Evolutionary conservation across 768 basidiomycete genomes (phyloP).

Genomic region (Coprinopsis cinerea): DNA sequence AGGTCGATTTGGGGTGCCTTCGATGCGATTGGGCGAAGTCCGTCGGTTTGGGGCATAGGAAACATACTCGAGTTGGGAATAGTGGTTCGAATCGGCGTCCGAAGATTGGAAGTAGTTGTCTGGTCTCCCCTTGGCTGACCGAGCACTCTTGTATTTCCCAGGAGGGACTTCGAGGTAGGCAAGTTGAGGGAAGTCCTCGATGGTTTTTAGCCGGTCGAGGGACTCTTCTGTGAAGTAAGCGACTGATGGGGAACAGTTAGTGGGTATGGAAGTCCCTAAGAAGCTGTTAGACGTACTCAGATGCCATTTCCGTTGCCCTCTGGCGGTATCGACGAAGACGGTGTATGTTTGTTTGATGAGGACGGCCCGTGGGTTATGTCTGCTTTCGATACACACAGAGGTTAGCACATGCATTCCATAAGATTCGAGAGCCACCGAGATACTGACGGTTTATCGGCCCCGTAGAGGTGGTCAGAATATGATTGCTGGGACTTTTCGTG

Average conservation of each 20-base stretch:
- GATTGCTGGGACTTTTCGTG: conserved; percentile 59
- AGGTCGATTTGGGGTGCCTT: conserved; percentile 15
- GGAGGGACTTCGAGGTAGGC: conserved; percentile 51
- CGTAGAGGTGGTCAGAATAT: conserved; percentile 43
- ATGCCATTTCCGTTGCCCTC: conserved; percentile 76
- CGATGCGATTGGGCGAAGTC: conserved; percentile 17
- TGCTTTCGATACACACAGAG: conserved; percentile 13
- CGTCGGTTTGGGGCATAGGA: conserved; percentile 30
- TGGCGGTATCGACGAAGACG: conserved; percentile 62
- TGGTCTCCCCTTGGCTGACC: conserved; percentile 53
- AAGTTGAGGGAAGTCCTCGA: conserved; percentile 57
- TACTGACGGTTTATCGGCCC: conserved; percentile 22
- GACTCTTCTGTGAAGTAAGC: conserved; percentile 78
- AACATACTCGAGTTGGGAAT: conserved; percentile 40
- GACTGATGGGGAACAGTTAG: conserved; percentile 33
- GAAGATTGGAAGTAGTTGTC: conserved; percentile 47
- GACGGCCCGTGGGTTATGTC: conserved; percentile 12
- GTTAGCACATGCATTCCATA: no score
- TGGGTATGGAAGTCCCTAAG: conserved; percentile 16
- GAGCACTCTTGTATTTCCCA: conserved; percentile 66
- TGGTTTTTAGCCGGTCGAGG: conserved; percentile 48
- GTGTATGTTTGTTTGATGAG: conserved; percentile 82
- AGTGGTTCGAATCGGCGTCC: conserved; percentile 30
- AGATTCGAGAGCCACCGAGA: background rate
- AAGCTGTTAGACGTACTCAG: conserved; percentile 46